Evolutionary conservation across 2,329 filamentous ascomycete species (phyloP), one percentile per base, ranked within the genome.

Genomic region (Aspergillus cejpii): DNA sequence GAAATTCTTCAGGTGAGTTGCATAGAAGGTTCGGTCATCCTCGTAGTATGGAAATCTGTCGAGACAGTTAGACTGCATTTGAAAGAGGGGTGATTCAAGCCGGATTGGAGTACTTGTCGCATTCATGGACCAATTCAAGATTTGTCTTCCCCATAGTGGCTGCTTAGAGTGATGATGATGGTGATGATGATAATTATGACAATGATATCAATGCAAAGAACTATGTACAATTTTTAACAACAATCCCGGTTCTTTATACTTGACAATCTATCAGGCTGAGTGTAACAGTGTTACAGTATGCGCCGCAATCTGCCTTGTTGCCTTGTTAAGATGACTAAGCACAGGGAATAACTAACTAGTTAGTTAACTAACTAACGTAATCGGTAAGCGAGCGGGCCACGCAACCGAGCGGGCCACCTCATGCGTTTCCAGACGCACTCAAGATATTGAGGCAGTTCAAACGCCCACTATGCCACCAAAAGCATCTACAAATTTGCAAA

Each of bases 41-140:
- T 83, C 74, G 44, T 77, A 75, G 67, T 94, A 87, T 1, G 89
- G 89, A 60, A 94, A 94, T 59, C 86, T 91, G 57, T 40, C 38
- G 34, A 20, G 24, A 27, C 8, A 24, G 36, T 44, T 33, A 41
- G 21, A 17, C n/a, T n/a, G 47, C 40, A 41, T 34, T 10, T 15
- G 39, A 21, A 17, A 5, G 10, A 26, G 8, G 5, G 11, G 3
- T 14, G 23, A 4, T 24, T 4, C n/a, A 24, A 43, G 28, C 4
- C 12, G 19, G 34, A 23, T 12, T 45, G 41, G 41, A 44, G 38
- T 63, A 73, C 71, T 69, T 75, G 62, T 81, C 77, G 66, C 76
- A 78, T 64, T 80, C 75, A 41, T 73, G 67, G 38, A 80, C 63
- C 20, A 81, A 66, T 41, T 79, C 74, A 39, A 80, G 66, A 51